phyloP scores from a whole-genome alignment of 495 filamentous ascomycete genomes.

The Pyrenula aspistea region DNA sequence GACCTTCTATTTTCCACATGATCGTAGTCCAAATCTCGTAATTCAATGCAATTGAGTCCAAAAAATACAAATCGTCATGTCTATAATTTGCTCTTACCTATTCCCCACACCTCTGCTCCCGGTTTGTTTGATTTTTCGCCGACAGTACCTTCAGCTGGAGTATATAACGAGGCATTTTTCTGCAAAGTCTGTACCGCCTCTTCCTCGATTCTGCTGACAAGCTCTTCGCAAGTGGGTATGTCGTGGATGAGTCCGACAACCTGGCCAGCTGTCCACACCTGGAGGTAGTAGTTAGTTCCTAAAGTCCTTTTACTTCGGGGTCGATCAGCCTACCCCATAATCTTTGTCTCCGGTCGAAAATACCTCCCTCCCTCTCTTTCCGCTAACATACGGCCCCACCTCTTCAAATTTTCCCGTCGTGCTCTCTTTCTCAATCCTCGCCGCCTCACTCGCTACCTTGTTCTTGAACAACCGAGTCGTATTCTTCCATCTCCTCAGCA shows the following conservation, averaged over 20 bases:
- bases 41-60: no score
- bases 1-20: no score
- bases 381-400: conserved; percentile 80
- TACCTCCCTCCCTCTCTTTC: conserved; percentile 81
- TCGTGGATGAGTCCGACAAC: conserved; percentile 62
- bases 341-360: conserved; percentile 88
- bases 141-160: conserved; percentile 4
- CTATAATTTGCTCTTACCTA: conserved; percentile 18
- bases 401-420: conserved; percentile 82
- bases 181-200: conserved; percentile 45
- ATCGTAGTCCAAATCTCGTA: no score
- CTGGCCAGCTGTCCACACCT: conserved; percentile 63
- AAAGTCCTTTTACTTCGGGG: neutral
- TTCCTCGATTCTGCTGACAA: conserved; percentile 48
- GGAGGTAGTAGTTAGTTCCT: conserved; percentile 5
- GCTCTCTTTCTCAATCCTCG: conserved; percentile 77
- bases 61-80: no score
- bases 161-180: conserved; percentile 25
- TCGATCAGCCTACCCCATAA: conserved; percentile 56
- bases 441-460: conserved; percentile 68
- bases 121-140: conserved; percentile 18
- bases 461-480: conserved; percentile 82
- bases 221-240: conserved; percentile 48
- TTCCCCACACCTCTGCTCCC: conserved; percentile 22
- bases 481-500: conserved; percentile 87